phyloP scores from a whole-genome alignment of 2,329 filamentous ascomycete genomes.

The Fusarium armeniacum region DNA sequence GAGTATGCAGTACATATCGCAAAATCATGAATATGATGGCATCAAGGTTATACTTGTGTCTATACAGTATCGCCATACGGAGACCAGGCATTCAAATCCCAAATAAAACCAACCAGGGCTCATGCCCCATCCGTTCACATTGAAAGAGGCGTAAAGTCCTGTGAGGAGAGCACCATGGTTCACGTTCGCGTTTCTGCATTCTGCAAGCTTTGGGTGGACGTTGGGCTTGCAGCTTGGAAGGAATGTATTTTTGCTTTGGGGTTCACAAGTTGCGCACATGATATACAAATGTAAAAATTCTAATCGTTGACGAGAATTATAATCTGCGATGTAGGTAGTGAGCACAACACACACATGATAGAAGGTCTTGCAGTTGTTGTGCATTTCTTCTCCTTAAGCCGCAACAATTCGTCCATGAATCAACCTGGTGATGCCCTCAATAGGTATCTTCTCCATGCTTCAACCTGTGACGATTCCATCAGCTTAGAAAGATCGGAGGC shows the following conservation, averaged over 20 bases:
- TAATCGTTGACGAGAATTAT: background rate
- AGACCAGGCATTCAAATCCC: constrained; percentile 1
- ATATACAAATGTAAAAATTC: constrained; percentile 6
- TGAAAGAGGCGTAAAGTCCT: constrained; percentile 23
- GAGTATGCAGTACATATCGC: background rate
- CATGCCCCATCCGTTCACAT: constrained; percentile 10
- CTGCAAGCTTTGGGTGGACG: constrained; percentile 27
- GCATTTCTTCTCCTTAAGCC: background rate
- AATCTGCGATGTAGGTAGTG: background rate
- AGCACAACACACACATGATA: background rate
- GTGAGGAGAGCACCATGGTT: constrained; percentile 23
- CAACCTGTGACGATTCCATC: constrained; percentile 2
- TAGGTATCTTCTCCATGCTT: background rate
- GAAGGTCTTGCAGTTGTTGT: background rate
- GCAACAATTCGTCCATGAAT: background rate
- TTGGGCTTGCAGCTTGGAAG: constrained; percentile 26
- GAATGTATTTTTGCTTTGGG: constrained; percentile 24
- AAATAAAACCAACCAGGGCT: background rate
- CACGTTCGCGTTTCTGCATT: constrained; percentile 37
- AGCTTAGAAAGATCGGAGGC: constrained; percentile 13
- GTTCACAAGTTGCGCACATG: constrained; percentile 26
- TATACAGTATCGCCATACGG: background rate
- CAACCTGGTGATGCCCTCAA: background rate
- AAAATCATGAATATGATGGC: constrained; percentile 1
- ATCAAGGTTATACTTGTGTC: constrained; percentile 11